A percentile compares a stretch with the other conserved stretches of the same genome.
Evolutionary conservation across 352 stramenopile genomes (phyloP).

Genomic region (Pythium vanterpoolii): DNA sequence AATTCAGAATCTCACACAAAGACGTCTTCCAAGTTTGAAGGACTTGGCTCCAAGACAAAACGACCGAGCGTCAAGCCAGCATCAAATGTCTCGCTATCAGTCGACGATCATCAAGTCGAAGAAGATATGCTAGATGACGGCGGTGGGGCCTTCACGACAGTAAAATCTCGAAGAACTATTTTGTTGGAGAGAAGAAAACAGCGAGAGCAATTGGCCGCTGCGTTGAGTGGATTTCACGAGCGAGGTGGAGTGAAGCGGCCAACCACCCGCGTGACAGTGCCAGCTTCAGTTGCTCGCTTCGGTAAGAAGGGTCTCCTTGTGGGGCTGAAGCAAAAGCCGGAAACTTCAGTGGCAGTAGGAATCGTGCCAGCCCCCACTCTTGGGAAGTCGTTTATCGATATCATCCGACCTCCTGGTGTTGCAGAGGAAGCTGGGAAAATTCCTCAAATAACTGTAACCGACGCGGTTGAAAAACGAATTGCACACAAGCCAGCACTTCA

Average conservation of each 20-base stretch:
- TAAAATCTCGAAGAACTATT: slow-evolving; percentile 29
- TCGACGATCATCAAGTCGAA: background rate
- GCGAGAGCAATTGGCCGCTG: slow-evolving; percentile 11
- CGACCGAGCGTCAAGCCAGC: background rate
- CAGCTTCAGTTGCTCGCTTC: slow-evolving; percentile 5
- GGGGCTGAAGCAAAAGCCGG: background rate
- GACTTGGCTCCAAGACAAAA: background rate
- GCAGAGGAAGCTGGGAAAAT: background rate
- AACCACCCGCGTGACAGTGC: background rate
- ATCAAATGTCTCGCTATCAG: background rate
- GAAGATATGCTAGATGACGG: slow-evolving; percentile 7
- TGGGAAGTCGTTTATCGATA: slow-evolving; percentile 18
- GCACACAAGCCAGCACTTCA: background rate
- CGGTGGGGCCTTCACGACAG: slow-evolving; percentile 25
- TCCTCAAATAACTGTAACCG: background rate
- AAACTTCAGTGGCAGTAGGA: background rate
- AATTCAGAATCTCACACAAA: background rate
- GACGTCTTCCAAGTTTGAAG: background rate
- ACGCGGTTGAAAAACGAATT: background rate
- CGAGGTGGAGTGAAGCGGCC: background rate
- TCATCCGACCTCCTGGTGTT: slow-evolving; percentile 8
- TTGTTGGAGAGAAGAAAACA: slow-evolving; percentile 25
- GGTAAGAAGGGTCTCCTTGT: slow-evolving; percentile 11
- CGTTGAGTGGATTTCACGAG: slow-evolving; percentile 10
- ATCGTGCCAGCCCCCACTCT: background rate